Evolutionary conservation across 805 yeast species (phyloP).

Genomic region (Jamesozyma piceae): DNA sequence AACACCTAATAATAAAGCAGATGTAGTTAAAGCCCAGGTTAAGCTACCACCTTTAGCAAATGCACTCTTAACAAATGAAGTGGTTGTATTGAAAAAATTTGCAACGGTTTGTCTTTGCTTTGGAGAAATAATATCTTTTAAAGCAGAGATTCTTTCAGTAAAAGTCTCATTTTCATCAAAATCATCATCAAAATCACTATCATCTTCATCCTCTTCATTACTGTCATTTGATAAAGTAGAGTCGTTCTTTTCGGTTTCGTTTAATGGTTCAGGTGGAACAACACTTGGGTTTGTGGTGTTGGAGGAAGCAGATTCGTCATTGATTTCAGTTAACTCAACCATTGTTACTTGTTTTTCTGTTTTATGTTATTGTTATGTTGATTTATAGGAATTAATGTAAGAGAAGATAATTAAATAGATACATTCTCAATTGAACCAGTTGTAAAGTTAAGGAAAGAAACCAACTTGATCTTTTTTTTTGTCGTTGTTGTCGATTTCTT

Average conservation of each 20-base stretch:
- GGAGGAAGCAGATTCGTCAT: conserved; percentile 18
- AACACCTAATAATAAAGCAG: conserved; percentile 79
- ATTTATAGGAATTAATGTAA: no score
- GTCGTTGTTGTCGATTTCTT: background rate
- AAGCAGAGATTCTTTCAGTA: conserved; percentile 78
- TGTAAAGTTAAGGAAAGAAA: background rate
- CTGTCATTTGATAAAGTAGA: conserved; percentile 18
- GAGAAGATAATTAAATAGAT: no score
- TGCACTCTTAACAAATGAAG: conserved; percentile 37
- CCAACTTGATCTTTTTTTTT: background rate
- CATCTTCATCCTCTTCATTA: conserved; percentile 42
- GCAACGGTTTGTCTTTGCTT: conserved; percentile 53
- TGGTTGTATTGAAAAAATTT: conserved; percentile 25
- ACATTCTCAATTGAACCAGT: no score
- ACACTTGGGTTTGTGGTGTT: conserved; percentile 15
- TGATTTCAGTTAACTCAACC: conserved; percentile 31
- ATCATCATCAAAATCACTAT: conserved; percentile 44
- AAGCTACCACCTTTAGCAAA: conserved; percentile 60
- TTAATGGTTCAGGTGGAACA: conserved; percentile 37
- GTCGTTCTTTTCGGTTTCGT: conserved; percentile 51
- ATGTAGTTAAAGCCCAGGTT: conserved; percentile 79
- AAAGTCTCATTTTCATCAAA: conserved; percentile 79
- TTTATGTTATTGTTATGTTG: background rate
- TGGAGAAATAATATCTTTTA: conserved; percentile 88
- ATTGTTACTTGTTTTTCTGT: conserved; percentile 6